These are phyloP conservation scores for Cucumis melo DNA, from an alignment of 306 rosid species.

Conservation along the genomic window DNA sequence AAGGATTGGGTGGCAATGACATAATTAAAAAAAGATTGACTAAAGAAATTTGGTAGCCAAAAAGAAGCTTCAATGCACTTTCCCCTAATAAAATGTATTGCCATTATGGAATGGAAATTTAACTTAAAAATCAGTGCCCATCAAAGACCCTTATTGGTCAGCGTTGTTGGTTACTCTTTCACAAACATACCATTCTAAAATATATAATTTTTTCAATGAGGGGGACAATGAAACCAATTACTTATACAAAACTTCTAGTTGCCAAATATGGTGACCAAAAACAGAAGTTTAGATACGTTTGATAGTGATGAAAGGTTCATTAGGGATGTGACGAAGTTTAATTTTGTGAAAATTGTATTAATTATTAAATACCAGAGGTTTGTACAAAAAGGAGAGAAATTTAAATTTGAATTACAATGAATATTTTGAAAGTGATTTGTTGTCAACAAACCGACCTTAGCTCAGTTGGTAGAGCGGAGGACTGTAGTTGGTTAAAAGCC, in stretches of 20 bases:
- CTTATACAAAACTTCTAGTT: too few species aligned
- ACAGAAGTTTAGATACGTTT: too few species aligned
- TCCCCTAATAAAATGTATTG: background rate
- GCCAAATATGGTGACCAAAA: too few species aligned
- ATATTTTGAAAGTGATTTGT: too few species aligned
- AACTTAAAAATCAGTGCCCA: background rate
- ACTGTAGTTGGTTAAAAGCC: background rate
- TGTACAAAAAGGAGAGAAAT: too few species aligned
- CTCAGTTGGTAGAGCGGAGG: constrained; percentile 19
- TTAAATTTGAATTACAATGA: too few species aligned
- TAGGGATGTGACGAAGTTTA: too few species aligned
- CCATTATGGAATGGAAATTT: background rate
- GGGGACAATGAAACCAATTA: too few species aligned
- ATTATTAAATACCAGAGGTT: too few species aligned
- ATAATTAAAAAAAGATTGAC: background rate
- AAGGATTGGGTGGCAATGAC: background rate
- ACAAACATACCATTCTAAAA: background rate
- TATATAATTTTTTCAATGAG: background rate
- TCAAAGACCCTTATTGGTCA: background rate
- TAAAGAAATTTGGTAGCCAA: background rate
- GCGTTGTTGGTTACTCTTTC: background rate
- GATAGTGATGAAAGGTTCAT: too few species aligned
- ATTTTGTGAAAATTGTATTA: too few species aligned
- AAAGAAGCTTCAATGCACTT: background rate
- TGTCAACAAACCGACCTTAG: constrained; percentile 6